phyloP scores from a whole-genome alignment of 331 rosid species.

The Rosa hybrid region DNA sequence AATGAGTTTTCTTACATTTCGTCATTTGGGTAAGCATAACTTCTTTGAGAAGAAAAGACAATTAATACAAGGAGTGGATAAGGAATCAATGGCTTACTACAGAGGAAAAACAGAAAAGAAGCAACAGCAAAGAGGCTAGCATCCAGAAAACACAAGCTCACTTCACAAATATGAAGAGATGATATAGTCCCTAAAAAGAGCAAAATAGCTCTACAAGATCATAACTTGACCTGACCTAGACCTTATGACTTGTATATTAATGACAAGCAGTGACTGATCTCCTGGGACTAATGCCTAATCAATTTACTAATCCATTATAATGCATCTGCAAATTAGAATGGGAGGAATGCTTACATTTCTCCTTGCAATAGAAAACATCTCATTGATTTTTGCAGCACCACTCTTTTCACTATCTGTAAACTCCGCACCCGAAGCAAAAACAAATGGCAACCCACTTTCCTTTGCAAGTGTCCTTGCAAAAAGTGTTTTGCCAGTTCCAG shows the following conservation, averaged over 20 bases:
- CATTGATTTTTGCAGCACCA: conserved; percentile 87
- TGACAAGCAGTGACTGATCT: background rate
- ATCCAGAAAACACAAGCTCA: background rate
- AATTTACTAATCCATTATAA: background rate
- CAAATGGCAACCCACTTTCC: conserved; percentile 92
- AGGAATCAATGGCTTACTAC: too few species aligned
- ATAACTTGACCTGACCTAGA: background rate
- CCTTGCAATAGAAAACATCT: conserved; percentile 90
- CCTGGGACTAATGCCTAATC: background rate
- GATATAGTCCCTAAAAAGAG: background rate
- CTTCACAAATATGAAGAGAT: background rate
- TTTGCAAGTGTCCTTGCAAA: conserved; percentile 94
- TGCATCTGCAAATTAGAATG: conserved; percentile 4
- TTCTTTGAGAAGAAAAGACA: too few species aligned
- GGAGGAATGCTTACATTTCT: conserved; percentile 63
- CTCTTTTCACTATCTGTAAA: conserved; percentile 96
- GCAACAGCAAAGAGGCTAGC: background rate
- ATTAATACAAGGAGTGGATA: too few species aligned
- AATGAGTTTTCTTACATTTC: background rate
- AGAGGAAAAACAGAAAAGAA: background rate
- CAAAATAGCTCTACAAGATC: background rate
- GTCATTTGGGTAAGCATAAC: background rate
- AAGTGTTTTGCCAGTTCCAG: conserved; percentile 97
- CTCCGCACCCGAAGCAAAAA: conserved; percentile 98
- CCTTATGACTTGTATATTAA: background rate